Percentiles rank a stretch among this genome's conserved stretches.
Conservation (phyloP, 257 asterid genomes). For the Solanum infundibuliforme region DNA sequence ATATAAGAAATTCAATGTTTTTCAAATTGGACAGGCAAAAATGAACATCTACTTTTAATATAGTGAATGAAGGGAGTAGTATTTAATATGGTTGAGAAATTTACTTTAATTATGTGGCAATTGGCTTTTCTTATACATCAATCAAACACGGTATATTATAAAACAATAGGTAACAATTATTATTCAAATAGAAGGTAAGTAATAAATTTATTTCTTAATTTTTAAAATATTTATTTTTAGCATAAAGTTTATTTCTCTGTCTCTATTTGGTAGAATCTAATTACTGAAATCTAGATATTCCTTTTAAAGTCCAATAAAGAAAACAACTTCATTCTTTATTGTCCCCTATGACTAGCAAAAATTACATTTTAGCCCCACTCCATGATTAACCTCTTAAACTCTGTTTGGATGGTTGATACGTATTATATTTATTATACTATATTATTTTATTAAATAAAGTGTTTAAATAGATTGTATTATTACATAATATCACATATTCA, state of each 20-base stretch:
- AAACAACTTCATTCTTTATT: neutral
- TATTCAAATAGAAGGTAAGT: neutral
- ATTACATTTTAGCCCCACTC: neutral
- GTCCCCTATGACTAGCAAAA: neutral
- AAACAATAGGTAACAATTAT: neutral
- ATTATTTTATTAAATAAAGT: too few relatives aligned
- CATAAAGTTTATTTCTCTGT: neutral
- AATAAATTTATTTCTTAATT: neutral
- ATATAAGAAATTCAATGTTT: neutral
- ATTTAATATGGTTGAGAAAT: neutral
- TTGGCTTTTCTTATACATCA: neutral
- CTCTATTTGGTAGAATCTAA: neutral
- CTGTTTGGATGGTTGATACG: too few relatives aligned
- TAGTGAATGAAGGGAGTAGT: neutral
- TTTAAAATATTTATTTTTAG: neutral
- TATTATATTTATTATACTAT: too few relatives aligned
- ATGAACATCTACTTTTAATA: neutral
- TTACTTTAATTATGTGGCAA: neutral
- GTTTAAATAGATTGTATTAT: fast-evolving
- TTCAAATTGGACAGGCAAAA: fast-evolving
- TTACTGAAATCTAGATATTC: neutral
- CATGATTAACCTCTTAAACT: neutral
- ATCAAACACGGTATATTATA: neutral
- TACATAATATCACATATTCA: too few relatives aligned
- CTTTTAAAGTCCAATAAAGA: neutral